A percentile compares a stretch with the other conserved stretches of the same genome.
Evolutionary conservation across 2,329 filamentous ascomycete species (phyloP).

Genomic region (Aspergillus hortae): DNA sequence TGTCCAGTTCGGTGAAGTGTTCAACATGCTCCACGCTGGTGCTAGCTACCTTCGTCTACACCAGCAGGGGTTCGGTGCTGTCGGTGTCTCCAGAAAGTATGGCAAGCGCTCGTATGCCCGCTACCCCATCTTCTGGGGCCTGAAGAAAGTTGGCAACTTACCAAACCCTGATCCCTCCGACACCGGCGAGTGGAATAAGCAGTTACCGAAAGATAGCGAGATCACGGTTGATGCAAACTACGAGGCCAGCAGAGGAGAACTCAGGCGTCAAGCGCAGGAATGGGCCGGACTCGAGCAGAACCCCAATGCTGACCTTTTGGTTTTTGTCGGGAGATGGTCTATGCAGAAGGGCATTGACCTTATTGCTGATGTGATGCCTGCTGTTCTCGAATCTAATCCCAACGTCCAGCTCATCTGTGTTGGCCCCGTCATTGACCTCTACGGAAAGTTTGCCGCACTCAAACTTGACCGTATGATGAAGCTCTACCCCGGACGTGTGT

Average conservation of each 20-base stretch:
- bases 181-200: slow-evolving; percentile 58
- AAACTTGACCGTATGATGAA: slow-evolving; percentile 64
- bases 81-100: slow-evolving; percentile 66
- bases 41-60: slow-evolving; percentile 64
- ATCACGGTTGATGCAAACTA: slow-evolving; percentile 53
- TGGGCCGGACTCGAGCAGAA: slow-evolving; percentile 63
- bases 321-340: slow-evolving; percentile 67
- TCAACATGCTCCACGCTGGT: slow-evolving; percentile 66
- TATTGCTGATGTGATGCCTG: slow-evolving; percentile 65
- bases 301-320: slow-evolving; percentile 61
- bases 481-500: slow-evolving; percentile 62
- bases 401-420: slow-evolving; percentile 61
- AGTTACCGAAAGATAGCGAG: slow-evolving; percentile 48
- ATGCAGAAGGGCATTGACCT: slow-evolving; percentile 67
- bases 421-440: slow-evolving; percentile 64
- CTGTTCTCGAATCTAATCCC: slow-evolving; percentile 57
- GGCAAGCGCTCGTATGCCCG: slow-evolving; percentile 63
- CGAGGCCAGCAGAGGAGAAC: slow-evolving; percentile 51
- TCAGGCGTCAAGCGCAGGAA: slow-evolving; percentile 61
- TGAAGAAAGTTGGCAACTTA: slow-evolving; percentile 59
- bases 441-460: slow-evolving; percentile 64
- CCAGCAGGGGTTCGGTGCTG: slow-evolving; percentile 65
- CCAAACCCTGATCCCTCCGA: slow-evolving; percentile 66
- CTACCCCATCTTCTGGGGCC: slow-evolving; percentile 67
- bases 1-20: slow-evolving; percentile 66